These are phyloP conservation scores for Elsinoe perseae DNA, from an alignment of 2,329 filamentous ascomycete genomes.

Conservation along the genomic window DNA sequence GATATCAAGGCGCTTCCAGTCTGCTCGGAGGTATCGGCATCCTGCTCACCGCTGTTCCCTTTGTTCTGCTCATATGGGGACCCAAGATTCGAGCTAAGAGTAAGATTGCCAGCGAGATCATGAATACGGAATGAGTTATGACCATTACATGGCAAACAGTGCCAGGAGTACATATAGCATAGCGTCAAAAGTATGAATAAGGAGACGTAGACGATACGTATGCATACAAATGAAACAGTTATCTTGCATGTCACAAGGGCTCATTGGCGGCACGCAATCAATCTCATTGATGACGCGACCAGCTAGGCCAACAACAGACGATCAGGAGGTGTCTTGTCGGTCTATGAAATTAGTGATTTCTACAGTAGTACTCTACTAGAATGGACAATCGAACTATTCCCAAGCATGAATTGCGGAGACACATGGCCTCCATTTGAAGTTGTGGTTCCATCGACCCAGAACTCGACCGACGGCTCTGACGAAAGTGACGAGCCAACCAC, in stretches of 20 bases:
- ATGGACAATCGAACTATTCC: not conserved
- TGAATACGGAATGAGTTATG: slow-evolving; percentile 20
- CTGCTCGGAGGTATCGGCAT: slow-evolving; percentile 65
- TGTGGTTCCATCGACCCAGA: not conserved
- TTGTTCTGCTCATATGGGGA: slow-evolving; percentile 74
- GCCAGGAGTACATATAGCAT: not conserved
- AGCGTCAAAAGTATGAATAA: not conserved
- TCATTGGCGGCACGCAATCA: slow-evolving; percentile 11
- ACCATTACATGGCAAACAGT: not conserved
- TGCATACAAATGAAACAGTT: slow-evolving; percentile 7
- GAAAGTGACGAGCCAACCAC: slow-evolving; percentile 11
- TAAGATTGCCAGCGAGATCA: slow-evolving; percentile 56
- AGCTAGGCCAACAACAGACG: not conserved
- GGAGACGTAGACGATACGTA: not conserved
- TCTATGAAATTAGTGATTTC: not conserved
- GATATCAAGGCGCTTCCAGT: slow-evolving; percentile 62
- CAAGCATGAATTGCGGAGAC: slow-evolving; percentile 10
- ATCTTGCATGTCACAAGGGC: not conserved
- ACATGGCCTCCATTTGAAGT: slow-evolving; percentile 13
- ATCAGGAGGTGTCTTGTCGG: not conserved
- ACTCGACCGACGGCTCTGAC: slow-evolving; percentile 5
- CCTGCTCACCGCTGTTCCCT: slow-evolving; percentile 70
- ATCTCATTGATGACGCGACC: slow-evolving; percentile 8
- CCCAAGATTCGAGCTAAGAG: slow-evolving; percentile 66
- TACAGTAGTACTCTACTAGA: not conserved